Evolutionary conservation across 1,284 basidiomycete genomes (phyloP).

Genomic region (Mycena citricolor): DNA sequence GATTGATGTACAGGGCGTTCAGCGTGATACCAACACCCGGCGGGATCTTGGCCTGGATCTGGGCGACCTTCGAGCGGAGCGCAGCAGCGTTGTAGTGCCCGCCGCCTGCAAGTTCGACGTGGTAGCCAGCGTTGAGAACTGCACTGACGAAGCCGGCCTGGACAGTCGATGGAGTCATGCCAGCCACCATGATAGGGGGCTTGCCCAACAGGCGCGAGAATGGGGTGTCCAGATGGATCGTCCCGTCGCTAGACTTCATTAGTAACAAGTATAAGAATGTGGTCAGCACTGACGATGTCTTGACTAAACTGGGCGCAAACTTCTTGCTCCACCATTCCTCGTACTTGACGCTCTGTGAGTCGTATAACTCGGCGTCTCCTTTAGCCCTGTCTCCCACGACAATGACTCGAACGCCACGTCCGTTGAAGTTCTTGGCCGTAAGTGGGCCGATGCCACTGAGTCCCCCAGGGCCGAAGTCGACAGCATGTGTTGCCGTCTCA

Average conservation of each 20-base stretch:
- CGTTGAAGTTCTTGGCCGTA: constrained; percentile 88
- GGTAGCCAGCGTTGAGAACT: constrained; percentile 90
- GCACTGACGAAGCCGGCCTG: constrained; percentile 91
- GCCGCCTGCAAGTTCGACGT: constrained; percentile 96
- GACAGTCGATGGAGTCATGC: constrained; percentile 96
- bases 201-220: constrained; percentile 95
- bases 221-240: constrained; percentile 90
- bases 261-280: constrained; percentile 4
- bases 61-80: constrained; percentile 85
- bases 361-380: constrained; percentile 84
- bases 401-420: constrained; percentile 88
- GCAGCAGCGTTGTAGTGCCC: constrained; percentile 93
- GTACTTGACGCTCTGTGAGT: constrained; percentile 61
- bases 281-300: constrained; percentile 67
- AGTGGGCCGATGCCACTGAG: constrained; percentile 91
- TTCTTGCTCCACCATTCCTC: constrained; percentile 93
- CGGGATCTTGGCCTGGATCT: constrained; percentile 83
- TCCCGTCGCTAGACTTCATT: constrained; percentile 93
- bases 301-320: constrained; percentile 83
- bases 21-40: constrained; percentile 90
- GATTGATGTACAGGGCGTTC: constrained; percentile 98
- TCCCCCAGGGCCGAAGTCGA: constrained; percentile 97
- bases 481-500: constrained; percentile 85
- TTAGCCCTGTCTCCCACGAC: constrained; percentile 85
- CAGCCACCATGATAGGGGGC: constrained; percentile 97